Percentiles rank a stretch among this genome's conserved stretches.
Evolutionary conservation across 148 eudicot species (phyloP).

Genomic region (Silene conica): DNA sequence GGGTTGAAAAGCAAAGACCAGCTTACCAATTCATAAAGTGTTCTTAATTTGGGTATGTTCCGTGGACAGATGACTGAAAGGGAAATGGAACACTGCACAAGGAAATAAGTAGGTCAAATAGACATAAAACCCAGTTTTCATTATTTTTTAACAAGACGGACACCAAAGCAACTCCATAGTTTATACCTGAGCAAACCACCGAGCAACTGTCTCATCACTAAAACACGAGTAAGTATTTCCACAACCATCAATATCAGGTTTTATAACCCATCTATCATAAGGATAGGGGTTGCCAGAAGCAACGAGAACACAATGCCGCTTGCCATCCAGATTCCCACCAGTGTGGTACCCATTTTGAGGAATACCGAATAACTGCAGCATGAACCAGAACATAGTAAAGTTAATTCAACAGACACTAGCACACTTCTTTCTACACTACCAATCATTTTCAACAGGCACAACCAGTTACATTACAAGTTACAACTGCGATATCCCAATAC

Average conservation of each 20-base stretch:
- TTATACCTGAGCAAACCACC: slow-evolving; percentile 62
- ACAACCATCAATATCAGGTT: slow-evolving; percentile 46
- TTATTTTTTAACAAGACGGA: too few relatives aligned
- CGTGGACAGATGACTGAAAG: slow-evolving; percentile 77
- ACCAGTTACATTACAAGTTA: too few relatives aligned
- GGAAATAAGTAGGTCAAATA: slow-evolving; percentile 25
- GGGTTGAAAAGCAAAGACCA: slow-evolving; percentile 8
- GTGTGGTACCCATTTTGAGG: slow-evolving; percentile 42
- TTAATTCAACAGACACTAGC: background rate
- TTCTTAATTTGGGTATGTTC: slow-evolving; percentile 55
- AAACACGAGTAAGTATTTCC: slow-evolving; percentile 33
- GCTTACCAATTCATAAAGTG: slow-evolving; percentile 66
- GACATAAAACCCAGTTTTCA: background rate
- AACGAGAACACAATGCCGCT: slow-evolving; percentile 72
- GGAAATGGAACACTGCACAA: slow-evolving; percentile 63
- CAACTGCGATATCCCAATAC: too few relatives aligned
- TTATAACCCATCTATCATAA: slow-evolving; percentile 58
- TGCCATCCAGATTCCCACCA: slow-evolving; percentile 48
- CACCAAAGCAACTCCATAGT: slow-evolving; percentile 11
- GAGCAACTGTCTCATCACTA: slow-evolving; percentile 67
- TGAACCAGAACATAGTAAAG: background rate
- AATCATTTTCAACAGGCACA: background rate
- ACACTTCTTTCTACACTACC: too few relatives aligned
- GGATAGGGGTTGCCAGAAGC: slow-evolving; percentile 73
- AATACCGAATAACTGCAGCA: slow-evolving; percentile 52